Evolutionary conservation across 2,329 filamentous ascomycete species (phyloP).

Genomic region (Xylaria sp.): DNA sequence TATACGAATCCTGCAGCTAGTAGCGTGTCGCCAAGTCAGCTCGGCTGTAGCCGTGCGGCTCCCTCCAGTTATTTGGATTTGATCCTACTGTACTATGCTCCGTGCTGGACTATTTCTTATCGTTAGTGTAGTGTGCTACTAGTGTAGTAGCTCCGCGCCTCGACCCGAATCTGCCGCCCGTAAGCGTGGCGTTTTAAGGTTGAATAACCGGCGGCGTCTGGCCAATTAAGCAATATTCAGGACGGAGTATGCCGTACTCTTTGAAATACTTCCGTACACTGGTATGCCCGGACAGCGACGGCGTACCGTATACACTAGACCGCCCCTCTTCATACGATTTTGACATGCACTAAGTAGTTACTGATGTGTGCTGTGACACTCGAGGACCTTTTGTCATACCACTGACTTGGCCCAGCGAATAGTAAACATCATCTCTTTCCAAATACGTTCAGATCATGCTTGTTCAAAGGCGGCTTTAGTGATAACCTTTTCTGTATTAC

Average conservation of each 20-base stretch:
- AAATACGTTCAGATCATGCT: too few relatives aligned
- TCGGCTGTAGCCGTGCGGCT: conserved; percentile 7
- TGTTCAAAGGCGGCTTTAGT: too few relatives aligned
- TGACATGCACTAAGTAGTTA: not conserved
- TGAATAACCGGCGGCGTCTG: not conserved
- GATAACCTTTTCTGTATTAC: too few relatives aligned
- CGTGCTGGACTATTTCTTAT: too few relatives aligned
- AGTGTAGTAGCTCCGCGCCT: not conserved
- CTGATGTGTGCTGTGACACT: not conserved
- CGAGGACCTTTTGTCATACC: not conserved
- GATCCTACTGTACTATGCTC: too few relatives aligned
- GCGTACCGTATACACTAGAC: not conserved
- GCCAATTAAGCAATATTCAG: not conserved
- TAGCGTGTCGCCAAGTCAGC: not conserved
- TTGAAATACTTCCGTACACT: not conserved
- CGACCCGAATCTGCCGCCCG: not conserved
- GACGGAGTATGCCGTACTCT: not conserved
- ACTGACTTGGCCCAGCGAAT: not conserved
- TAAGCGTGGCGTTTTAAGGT: conserved; percentile 8
- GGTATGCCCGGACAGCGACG: not conserved
- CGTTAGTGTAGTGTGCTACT: not conserved
- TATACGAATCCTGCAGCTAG: not conserved
- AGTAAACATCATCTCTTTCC: too few relatives aligned
- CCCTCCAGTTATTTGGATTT: not conserved
- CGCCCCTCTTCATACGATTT: not conserved